phyloP scores from a whole-genome alignment of 23 red algal genomes.

The Gracilaria vermiculophylla region DNA sequence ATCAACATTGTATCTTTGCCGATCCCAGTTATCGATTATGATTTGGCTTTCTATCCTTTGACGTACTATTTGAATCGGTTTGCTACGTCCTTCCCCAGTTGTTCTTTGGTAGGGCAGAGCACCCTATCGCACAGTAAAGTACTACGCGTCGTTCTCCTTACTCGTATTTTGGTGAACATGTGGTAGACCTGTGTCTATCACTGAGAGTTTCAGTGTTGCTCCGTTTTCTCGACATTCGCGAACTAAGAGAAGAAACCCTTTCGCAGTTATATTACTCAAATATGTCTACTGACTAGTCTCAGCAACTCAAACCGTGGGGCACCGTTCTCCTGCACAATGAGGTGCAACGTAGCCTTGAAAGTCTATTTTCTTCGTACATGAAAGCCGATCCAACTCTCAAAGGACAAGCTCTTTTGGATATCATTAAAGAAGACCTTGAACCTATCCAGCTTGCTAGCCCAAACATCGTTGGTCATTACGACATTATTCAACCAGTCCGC shows the following conservation, averaged over 20 bases:
- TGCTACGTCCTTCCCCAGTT: too few relatives aligned
- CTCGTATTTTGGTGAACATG: too few relatives aligned
- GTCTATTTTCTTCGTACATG: not conserved
- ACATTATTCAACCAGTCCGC: not conserved
- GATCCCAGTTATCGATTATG: too few relatives aligned
- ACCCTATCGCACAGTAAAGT: too few relatives aligned
- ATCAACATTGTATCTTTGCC: too few relatives aligned
- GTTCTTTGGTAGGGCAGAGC: too few relatives aligned
- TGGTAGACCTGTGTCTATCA: too few relatives aligned
- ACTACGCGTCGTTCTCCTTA: too few relatives aligned
- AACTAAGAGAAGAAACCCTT: conserved; percentile 3
- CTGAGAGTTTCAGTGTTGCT: too few relatives aligned
- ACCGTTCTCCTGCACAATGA: not conserved
- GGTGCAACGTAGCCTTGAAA: not conserved
- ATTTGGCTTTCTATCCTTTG: too few relatives aligned
- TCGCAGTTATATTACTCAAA: not conserved
- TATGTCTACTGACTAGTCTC: not conserved
- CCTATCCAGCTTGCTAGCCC: not conserved
- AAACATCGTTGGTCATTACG: not conserved
- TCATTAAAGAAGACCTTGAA: not conserved
- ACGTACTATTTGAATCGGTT: too few relatives aligned
- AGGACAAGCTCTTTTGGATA: not conserved
- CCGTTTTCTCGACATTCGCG: conserved; percentile 23
- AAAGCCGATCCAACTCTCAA: not conserved
- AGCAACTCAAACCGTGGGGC: not conserved